Evolutionary conservation across 176 grass and related monocot genomes (phyloP).

Genomic region (Dactylis glomerata): DNA sequence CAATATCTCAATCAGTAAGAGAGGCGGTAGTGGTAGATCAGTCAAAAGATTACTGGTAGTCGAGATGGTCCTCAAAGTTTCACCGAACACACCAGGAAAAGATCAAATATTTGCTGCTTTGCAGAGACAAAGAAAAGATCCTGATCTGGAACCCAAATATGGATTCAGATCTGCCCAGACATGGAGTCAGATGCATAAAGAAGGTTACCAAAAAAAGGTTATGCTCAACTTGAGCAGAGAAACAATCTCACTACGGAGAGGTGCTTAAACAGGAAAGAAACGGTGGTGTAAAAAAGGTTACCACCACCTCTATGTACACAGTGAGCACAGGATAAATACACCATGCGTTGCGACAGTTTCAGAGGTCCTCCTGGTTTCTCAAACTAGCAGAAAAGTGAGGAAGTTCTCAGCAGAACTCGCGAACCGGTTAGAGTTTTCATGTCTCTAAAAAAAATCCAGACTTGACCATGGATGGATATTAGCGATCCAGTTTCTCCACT

Average conservation of each 20-base stretch:
- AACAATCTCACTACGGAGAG: neutral
- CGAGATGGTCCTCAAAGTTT: neutral
- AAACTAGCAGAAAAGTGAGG: neutral
- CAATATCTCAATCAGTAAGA: neutral
- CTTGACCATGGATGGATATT: neutral
- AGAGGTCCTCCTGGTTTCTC: conserved; percentile 4
- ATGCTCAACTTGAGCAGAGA: neutral
- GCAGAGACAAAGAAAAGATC: neutral
- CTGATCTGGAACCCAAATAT: neutral
- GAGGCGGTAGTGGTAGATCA: neutral
- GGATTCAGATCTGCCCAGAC: neutral
- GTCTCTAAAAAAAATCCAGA: neutral
- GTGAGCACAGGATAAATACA: neutral
- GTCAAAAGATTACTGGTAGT: too few species aligned
- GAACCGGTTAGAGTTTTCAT: neutral
- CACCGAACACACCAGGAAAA: neutral
- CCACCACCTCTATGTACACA: conserved; percentile 20
- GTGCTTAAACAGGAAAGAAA: neutral
- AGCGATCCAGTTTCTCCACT: conserved; percentile 1
- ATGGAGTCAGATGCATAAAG: neutral
- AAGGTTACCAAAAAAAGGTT: neutral
- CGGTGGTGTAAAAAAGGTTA: neutral
- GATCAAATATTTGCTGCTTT: neutral
- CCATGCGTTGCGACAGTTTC: neutral
- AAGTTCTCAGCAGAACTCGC: neutral